Evolutionary conservation across 768 basidiomycete genomes (phyloP).

Genomic region (Mycena epipterygia): DNA sequence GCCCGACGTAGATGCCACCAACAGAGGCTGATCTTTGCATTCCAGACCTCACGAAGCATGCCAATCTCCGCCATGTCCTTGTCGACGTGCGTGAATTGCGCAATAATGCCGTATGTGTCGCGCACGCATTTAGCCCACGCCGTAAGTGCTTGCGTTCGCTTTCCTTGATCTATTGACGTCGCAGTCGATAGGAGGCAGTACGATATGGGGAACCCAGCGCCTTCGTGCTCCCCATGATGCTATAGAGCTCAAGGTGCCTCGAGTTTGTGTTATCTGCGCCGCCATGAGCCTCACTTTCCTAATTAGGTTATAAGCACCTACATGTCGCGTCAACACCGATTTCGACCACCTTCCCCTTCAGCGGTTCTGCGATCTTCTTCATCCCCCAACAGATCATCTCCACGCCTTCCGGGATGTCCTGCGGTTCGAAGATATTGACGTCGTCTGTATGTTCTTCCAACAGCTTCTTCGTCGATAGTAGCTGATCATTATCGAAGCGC

Average conservation of each 20-base stretch:
- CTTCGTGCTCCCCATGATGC: conserved; percentile 40
- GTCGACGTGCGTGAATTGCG: conserved; percentile 33
- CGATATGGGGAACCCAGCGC: conserved; percentile 40
- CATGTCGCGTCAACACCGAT: conserved; percentile 36
- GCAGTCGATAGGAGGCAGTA: conserved; percentile 43
- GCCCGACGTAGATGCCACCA: conserved; percentile 35
- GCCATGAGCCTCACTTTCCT: conserved; percentile 2
- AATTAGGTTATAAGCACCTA: background rate
- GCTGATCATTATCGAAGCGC: conserved; percentile 33
- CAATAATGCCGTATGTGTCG: conserved; percentile 22
- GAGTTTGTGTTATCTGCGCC: conserved; percentile 36
- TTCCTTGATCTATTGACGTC: conserved; percentile 33
- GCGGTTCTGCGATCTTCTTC: conserved; percentile 25
- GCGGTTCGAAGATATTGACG: conserved; percentile 7
- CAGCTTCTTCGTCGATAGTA: conserved; percentile 13
- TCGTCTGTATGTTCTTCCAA: conserved; percentile 16
- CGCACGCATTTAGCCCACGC: conserved; percentile 33
- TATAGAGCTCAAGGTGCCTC: conserved; percentile 40
- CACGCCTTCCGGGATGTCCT: conserved; percentile 32
- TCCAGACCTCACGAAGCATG: conserved; percentile 19
- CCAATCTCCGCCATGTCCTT: conserved; percentile 39
- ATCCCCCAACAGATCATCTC: conserved; percentile 33
- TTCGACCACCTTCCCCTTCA: conserved; percentile 25
- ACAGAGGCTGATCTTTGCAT: conserved; percentile 35
- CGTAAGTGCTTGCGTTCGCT: conserved; percentile 35